Evolutionary conservation across 768 basidiomycete genomes (phyloP).

Genomic region (Trametes cubensis): DNA sequence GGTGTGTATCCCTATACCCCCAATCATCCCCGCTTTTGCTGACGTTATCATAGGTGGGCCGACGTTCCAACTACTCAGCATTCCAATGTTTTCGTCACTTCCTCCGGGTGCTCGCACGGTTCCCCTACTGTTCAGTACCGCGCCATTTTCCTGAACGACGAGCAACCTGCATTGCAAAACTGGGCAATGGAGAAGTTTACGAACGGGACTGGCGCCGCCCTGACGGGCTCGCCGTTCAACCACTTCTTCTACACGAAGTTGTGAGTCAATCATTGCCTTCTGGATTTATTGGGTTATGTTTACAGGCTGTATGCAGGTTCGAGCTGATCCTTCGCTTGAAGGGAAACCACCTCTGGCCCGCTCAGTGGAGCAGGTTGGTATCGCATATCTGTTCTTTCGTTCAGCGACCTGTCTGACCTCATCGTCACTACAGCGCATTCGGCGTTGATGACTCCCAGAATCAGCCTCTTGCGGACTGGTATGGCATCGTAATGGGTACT

Average conservation of each 20-base stretch:
- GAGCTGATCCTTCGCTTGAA: conserved; percentile 68
- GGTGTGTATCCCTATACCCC: conserved; percentile 39
- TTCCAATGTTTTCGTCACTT: conserved; percentile 48
- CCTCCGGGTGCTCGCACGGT: conserved; percentile 51
- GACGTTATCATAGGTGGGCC: conserved; percentile 58
- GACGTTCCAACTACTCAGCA: conserved; percentile 66
- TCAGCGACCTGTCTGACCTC: not conserved
- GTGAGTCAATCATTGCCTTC: conserved; percentile 35
- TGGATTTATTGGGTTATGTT: not conserved
- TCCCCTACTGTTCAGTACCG: conserved; percentile 70
- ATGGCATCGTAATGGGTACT: conserved; percentile 74
- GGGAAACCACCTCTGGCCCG: conserved; percentile 73
- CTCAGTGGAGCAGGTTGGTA: conserved; percentile 43
- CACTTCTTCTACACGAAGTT: conserved; percentile 59
- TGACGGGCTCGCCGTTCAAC: conserved; percentile 62
- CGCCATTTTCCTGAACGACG: conserved; percentile 76
- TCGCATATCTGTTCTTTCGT: too few relatives aligned
- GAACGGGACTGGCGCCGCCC: conserved; percentile 55
- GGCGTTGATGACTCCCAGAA: conserved; percentile 62
- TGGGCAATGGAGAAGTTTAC: conserved; percentile 75
- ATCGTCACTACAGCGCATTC: conserved; percentile 42
- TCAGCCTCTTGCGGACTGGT: conserved; percentile 62
- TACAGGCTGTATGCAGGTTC: conserved; percentile 44
- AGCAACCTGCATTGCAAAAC: conserved; percentile 69
- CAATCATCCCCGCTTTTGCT: not conserved